Conservation (phyloP, 2,329 filamentous ascomycete genomes). For the Chaetomium olivaceum region DNA sequence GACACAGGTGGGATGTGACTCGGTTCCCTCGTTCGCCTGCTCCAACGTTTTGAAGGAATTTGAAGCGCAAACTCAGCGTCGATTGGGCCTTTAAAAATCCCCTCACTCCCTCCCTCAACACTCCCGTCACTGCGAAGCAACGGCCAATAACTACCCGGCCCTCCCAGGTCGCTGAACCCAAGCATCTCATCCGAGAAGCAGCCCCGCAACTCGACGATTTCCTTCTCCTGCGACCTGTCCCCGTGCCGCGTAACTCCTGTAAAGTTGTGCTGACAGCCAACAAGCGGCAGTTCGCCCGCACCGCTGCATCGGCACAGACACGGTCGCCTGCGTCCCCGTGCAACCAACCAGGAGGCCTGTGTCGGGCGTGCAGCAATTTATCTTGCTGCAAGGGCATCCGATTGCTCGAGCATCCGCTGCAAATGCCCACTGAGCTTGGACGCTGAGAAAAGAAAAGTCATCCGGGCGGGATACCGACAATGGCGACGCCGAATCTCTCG, state of each 20-base stretch:
- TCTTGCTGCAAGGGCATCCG: conserved; percentile 13
- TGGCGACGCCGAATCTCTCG: conserved; percentile 7
- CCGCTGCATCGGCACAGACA: conserved; percentile 11
- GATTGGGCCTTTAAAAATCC: background rate
- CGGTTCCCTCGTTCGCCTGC: no score
- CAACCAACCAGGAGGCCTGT: conserved; percentile 15
- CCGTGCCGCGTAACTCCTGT: background rate
- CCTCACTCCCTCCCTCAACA: background rate
- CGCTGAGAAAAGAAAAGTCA: background rate
- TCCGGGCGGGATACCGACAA: background rate
- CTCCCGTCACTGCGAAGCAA: background rate
- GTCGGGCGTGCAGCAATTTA: conserved; percentile 13
- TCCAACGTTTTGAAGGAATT: background rate
- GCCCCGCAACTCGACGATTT: background rate
- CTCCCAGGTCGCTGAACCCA: background rate
- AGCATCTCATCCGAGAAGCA: background rate
- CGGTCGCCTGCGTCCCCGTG: conserved; percentile 13
- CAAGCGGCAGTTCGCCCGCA: conserved; percentile 14
- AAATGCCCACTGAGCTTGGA: conserved; percentile 1
- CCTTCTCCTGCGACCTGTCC: background rate
- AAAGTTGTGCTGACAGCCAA: background rate
- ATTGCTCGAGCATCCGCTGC: conserved; percentile 7
- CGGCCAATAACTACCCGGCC: background rate
- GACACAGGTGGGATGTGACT: background rate
- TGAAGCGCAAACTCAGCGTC: background rate